These are phyloP conservation scores for Monilinia aucupariae DNA, from an alignment of 2,329 filamentous ascomycete species.

Conservation along the genomic window DNA sequence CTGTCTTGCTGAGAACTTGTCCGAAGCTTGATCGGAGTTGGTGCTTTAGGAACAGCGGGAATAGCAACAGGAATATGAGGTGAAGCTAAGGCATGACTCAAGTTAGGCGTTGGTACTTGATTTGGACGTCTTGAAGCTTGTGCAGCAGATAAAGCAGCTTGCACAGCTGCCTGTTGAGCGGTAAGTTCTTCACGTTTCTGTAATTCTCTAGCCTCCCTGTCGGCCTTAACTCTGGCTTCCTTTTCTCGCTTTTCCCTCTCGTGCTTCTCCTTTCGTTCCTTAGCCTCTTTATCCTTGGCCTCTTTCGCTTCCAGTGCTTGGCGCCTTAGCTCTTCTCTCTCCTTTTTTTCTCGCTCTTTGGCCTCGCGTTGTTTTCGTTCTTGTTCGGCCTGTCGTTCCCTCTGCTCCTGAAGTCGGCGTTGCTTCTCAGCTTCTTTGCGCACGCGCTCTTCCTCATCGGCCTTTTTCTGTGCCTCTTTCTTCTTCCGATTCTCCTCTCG, in stretches of 20 bases:
- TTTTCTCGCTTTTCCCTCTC: constrained; percentile 55
- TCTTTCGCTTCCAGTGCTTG: constrained; percentile 74
- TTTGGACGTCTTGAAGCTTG: constrained; percentile 42
- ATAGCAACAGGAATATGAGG: constrained; percentile 75
- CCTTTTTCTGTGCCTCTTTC: constrained; percentile 83
- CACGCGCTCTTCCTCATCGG: constrained; percentile 80
- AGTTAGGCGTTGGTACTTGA: constrained; percentile 46
- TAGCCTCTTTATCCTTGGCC: constrained; percentile 52
- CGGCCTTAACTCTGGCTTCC: constrained; percentile 44
- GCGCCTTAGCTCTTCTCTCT: constrained; percentile 74
- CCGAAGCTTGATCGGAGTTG: constrained; percentile 71
- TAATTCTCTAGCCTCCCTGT: constrained; percentile 45
- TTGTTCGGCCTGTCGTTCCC: constrained; percentile 76
- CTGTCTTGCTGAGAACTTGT: constrained; percentile 68
- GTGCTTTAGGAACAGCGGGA: constrained; percentile 74
- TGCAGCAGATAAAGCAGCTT: constrained; percentile 38
- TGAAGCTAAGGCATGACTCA: constrained; percentile 60
- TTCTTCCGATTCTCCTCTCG: constrained; percentile 89
- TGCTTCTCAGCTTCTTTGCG: constrained; percentile 82
- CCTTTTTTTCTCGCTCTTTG: constrained; percentile 76
- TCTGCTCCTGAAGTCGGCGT: constrained; percentile 73
- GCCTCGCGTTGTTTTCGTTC: constrained; percentile 79
- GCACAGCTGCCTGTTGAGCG: constrained; percentile 36
- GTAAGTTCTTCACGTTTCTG: constrained; percentile 42
- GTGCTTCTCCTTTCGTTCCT: constrained; percentile 53